Base-by-base conservation (phyloP, 345 rosid genomes). In the Eutrema heterophyllum region DNA sequence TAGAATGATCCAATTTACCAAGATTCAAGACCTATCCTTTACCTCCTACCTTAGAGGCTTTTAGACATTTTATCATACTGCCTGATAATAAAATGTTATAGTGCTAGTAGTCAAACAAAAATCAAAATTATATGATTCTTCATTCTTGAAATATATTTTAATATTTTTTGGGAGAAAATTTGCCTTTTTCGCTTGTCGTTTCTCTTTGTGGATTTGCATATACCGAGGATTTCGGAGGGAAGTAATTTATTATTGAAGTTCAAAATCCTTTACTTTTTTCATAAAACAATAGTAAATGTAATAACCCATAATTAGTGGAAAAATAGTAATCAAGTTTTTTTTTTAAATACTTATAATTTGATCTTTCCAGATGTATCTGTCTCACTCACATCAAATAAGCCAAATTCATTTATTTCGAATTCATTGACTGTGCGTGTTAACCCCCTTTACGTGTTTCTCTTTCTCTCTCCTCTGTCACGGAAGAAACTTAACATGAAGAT, bases 401-500 rank as follows among this genome's bases (percentile, higher is more conserved):
- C 71, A 76, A 68, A 54, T 38, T 29, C 36, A 74, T 74, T 74
- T 12, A 74, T 66, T 74, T 74, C 21, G 24, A 66, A 74, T 27
- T 49, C 36, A 69, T 54, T 68, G 72, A 61, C 74, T 67, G 52
- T n/a, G n/a, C 38, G 64, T 55, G 64, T 33, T 24, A 7, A n/a
- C 8, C 5, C 11, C 26, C 49, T 58, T 51, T 59, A 75, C 79
- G 80, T 76, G 76, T 76, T 64, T 69, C 55, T 9, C 36, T 46
- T 14, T 63, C 80, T 76, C 80, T 76, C 67, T 70, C 80, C 30
- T 70, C 75, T 63, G 75, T 62, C 78, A 51, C 39, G n/a, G 10
- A 30, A 52, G 49, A 41, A 27, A 40, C 7, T 1, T 9, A 51
- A 66, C 0, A 29, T 14, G 29, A 38, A 24, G 27, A 40, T 48